Percentiles rank a stretch among this genome's conserved stretches.
Conservation (phyloP, 352 stramenopile species). For the Pythium rishiriense region DNA sequence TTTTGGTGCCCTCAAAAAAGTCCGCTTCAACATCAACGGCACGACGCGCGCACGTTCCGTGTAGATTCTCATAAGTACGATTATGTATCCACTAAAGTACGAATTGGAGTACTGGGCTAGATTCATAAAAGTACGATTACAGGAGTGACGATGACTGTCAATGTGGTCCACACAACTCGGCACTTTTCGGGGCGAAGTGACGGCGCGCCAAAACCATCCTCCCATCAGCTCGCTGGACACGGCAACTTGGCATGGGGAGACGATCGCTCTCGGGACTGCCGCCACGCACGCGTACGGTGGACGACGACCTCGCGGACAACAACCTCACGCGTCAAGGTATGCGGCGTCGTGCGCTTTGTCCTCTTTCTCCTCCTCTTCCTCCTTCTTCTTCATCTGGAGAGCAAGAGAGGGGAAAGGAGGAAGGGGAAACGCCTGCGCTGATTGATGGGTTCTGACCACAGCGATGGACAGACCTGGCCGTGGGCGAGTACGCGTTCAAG, state of each 20-base stretch:
- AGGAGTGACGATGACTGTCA: background rate
- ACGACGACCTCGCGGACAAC: slow-evolving; percentile 15
- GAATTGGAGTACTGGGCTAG: background rate
- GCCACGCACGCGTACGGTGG: slow-evolving; percentile 8
- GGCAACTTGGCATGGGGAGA: slow-evolving; percentile 2
- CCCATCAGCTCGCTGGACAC: no score
- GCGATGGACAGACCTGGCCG: slow-evolving; percentile 5
- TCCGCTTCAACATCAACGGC: background rate
- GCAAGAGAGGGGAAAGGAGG: background rate
- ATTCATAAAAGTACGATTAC: background rate
- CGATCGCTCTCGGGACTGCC: slow-evolving; percentile 1
- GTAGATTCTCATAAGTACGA: background rate
- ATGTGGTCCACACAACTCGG: background rate
- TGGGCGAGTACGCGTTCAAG: slow-evolving; percentile 14
- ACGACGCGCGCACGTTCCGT: background rate
- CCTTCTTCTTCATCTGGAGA: background rate
- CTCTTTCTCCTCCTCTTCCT: background rate
- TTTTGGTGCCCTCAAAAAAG: no score
- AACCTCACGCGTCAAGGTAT: slow-evolving; percentile 22
- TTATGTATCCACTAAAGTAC: background rate
- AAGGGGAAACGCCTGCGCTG: background rate
- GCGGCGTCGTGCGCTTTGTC: background rate
- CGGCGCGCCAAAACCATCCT: background rate
- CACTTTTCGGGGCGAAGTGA: background rate
- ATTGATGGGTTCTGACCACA: background rate